Evolutionary conservation across 1,139 yeast species (phyloP).

Genomic region (Chernovozyma aurita): DNA sequence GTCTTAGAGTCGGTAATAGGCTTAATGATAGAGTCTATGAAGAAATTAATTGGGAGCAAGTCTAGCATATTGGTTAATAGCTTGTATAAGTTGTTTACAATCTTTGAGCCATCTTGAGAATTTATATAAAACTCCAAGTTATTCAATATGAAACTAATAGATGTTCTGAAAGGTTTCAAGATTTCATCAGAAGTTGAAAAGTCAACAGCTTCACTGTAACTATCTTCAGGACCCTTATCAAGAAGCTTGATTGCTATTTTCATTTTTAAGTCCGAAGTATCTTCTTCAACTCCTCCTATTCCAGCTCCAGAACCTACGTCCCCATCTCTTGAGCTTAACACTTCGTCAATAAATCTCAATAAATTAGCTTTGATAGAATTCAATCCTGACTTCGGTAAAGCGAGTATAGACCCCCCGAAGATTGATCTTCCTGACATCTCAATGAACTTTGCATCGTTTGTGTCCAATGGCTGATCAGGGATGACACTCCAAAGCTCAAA

Average conservation of each 20-base stretch:
- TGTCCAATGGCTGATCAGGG: slow-evolving; percentile 32
- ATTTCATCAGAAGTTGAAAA: slow-evolving; percentile 24
- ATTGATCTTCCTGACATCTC: slow-evolving; percentile 51
- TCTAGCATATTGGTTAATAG: slow-evolving; percentile 61
- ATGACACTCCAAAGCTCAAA: slow-evolving; percentile 51
- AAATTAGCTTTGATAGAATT: slow-evolving; percentile 45
- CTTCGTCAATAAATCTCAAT: slow-evolving; percentile 47
- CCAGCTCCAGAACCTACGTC: background rate
- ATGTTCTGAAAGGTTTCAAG: slow-evolving; percentile 39
- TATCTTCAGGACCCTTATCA: slow-evolving; percentile 24
- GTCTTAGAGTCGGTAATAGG: slow-evolving; percentile 47
- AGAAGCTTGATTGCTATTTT: slow-evolving; percentile 55
- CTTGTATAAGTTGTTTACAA: slow-evolving; percentile 30
- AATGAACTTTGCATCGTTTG: slow-evolving; percentile 33
- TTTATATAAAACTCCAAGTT: slow-evolving; percentile 28
- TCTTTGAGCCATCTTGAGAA: slow-evolving; percentile 12
- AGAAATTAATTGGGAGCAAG: slow-evolving; percentile 69
- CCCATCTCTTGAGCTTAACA: slow-evolving; percentile 17
- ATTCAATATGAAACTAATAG: slow-evolving; percentile 36
- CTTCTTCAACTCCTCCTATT: slow-evolving; percentile 1
- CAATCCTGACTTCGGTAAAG: slow-evolving; percentile 48
- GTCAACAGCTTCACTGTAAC: slow-evolving; percentile 17
- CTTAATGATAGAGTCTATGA: slow-evolving; percentile 60
- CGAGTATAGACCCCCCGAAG: slow-evolving; percentile 57
- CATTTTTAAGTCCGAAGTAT: slow-evolving; percentile 40